These are phyloP conservation scores for Penicillium sp. DNA, from an alignment of 2,329 filamentous ascomycete genomes.

Conservation along the genomic window DNA sequence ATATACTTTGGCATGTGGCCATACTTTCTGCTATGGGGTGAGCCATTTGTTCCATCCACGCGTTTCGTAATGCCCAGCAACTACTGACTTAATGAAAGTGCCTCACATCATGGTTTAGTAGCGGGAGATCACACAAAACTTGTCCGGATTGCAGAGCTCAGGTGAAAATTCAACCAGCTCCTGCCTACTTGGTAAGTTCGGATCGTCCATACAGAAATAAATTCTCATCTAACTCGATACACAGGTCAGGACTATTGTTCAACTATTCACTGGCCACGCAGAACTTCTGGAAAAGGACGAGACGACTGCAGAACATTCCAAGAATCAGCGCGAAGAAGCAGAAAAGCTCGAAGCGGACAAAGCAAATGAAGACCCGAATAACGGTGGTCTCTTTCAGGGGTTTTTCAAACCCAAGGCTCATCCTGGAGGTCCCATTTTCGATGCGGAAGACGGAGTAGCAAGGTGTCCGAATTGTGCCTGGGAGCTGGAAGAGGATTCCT, in stretches of 20 bases:
- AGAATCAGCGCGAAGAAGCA: slow-evolving; percentile 57
- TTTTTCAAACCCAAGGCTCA: slow-evolving; percentile 43
- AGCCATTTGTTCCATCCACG: slow-evolving; percentile 22
- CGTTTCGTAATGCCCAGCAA: background rate
- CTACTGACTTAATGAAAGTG: slow-evolving; percentile 43
- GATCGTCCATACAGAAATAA: background rate
- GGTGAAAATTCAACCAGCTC: slow-evolving; percentile 58
- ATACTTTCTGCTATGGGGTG: slow-evolving; percentile 68
- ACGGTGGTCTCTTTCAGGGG: slow-evolving; percentile 62
- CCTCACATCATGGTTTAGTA: slow-evolving; percentile 53
- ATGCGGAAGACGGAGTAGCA: slow-evolving; percentile 57
- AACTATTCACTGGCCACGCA: slow-evolving; percentile 56
- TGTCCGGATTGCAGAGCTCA: slow-evolving; percentile 64
- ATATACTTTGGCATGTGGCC: slow-evolving; percentile 64
- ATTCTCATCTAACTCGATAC: background rate
- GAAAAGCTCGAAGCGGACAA: slow-evolving; percentile 59
- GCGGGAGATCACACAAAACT: slow-evolving; percentile 56
- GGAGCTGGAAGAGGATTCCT: slow-evolving; percentile 58
- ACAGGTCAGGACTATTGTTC: slow-evolving; percentile 61
- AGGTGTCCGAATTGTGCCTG: slow-evolving; percentile 61
- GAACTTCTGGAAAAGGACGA: slow-evolving; percentile 62
- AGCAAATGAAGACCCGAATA: slow-evolving; percentile 45
- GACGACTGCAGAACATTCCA: slow-evolving; percentile 57
- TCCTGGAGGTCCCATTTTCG: slow-evolving; percentile 45
- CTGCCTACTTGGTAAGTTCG: slow-evolving; percentile 57